Base-by-base conservation (phyloP, 2,329 filamentous ascomycete genomes). In the Lachnellula arida region DNA sequence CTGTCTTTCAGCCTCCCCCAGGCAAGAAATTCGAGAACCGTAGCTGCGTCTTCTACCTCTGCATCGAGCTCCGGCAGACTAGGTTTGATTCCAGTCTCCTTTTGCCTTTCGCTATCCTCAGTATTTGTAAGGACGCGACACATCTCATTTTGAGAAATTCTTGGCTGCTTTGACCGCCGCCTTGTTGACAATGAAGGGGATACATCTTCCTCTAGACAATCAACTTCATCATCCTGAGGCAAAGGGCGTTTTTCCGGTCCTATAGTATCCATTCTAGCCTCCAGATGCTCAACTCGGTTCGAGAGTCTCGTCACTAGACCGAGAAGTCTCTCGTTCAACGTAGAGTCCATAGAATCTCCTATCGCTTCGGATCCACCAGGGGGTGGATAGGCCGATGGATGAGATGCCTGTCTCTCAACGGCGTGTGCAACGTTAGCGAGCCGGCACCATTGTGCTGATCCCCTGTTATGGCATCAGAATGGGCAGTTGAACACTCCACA, bases 1-100 rank as follows among this genome's bases (percentile, higher is more conserved):
- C 65, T 23, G 25, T 77, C 72, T 59, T 78, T 78, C 37, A 71
- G 68, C 15, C 75, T 71, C 8, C 76, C 76, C 76, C 76, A 78
- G 1, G 76, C 75, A 2, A 78, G 67, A 46, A 77, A 78, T 53
- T 78, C 76, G 0, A 78, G 69, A 3, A 78, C 74, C 2, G 75
- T 76, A 1, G 74, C 75, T 1, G 74, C 74, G 61, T 76, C 74
- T 58, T 68, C 70, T 53, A 63, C 67, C 50, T 66, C 66, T 2
- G 70, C 63, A 53, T 70, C 69, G n/a, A 65, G 57, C 5, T 50
- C 51, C 28, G 51, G 54, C 28, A 62, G 44, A 25, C 54, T 50
- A 46, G 58, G 42, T 48, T 25, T 53, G 25, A 52, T 52, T 11
- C 57, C 57, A 53, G 44, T 46, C 17, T 59, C 54, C 12, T n/a